Evolutionary conservation across 768 basidiomycete species (phyloP).

Genomic region (Aureoboletus auriporus): DNA sequence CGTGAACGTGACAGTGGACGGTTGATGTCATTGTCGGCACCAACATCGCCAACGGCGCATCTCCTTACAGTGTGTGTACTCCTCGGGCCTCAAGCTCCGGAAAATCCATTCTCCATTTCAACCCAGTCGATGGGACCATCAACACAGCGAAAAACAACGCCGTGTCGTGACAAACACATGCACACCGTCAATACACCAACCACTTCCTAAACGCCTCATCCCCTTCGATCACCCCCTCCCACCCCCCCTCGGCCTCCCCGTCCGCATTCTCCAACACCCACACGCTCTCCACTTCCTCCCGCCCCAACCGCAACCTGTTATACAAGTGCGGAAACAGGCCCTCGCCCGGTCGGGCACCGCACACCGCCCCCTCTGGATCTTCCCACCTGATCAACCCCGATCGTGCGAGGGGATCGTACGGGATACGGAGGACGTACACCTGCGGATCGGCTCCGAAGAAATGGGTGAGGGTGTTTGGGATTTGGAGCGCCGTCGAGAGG

Average conservation of each 20-base stretch:
- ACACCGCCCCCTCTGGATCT: conserved; percentile 35
- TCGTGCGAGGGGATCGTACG: conserved; percentile 33
- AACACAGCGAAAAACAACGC: too few relatives aligned
- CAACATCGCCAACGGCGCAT: too few relatives aligned
- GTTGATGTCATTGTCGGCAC: too few relatives aligned
- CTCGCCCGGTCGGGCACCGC: conserved; percentile 41
- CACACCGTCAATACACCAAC: conserved; percentile 31
- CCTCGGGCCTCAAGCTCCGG: too few relatives aligned
- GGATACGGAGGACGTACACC: conserved; percentile 43
- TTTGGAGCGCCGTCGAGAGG: conserved; percentile 49
- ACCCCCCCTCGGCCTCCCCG: conserved; percentile 19
- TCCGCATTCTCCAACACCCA: conserved; percentile 20
- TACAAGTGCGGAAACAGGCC: conserved; percentile 54
- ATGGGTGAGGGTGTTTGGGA: conserved; percentile 41
- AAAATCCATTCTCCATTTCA: too few relatives aligned
- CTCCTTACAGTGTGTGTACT: too few relatives aligned
- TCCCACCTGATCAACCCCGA: conserved; percentile 44
- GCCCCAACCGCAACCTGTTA: conserved; percentile 41
- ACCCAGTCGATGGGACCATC: too few relatives aligned
- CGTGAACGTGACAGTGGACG: too few relatives aligned
- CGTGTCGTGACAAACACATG: too few relatives aligned
- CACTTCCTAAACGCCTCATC: conserved; percentile 20
- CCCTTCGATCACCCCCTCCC: conserved; percentile 29
- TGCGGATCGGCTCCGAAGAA: conserved; percentile 41
- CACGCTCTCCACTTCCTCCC: conserved; percentile 42